Conservation (phyloP, 2,329 filamentous ascomycete species). For the Ascochyta pisi region DNA sequence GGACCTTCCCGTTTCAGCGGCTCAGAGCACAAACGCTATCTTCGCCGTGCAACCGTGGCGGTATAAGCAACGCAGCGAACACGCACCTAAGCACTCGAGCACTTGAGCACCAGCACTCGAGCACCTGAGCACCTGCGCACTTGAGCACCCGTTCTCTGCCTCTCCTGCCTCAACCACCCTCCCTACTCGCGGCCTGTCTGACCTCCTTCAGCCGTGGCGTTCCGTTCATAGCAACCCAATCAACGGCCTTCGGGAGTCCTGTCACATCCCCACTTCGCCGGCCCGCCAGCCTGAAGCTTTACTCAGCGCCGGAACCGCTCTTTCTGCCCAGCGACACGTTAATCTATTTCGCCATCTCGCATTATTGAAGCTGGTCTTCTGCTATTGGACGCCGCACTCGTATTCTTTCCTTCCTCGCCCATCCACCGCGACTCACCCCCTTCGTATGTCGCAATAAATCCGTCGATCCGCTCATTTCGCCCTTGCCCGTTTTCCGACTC, state of each 20-base stretch:
- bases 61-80: neutral
- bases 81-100: neutral
- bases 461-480: conserved; percentile 11
- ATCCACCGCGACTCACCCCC: conserved; percentile 4
- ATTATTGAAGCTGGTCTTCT: conserved; percentile 43
- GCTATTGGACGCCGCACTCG: neutral
- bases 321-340: conserved; percentile 22
- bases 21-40: conserved; percentile 30
- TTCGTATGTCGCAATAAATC: conserved; percentile 24
- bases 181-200: neutral
- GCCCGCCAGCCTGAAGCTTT: conserved; percentile 24
- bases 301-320: conserved; percentile 23
- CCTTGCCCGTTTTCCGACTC: neutral
- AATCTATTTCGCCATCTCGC: conserved; percentile 33
- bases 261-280: conserved; percentile 20
- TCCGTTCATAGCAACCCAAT: conserved; percentile 26
- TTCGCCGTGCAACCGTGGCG: neutral
- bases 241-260: conserved; percentile 21
- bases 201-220: conserved; percentile 11
- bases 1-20: conserved; percentile 35
- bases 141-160: neutral
- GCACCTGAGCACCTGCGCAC: neutral
- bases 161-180: neutral
- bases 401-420: conserved; percentile 15
- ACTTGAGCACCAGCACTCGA: neutral